Evolutionary conservation across 768 basidiomycete species (phyloP).

Genomic region (Mycena belliarum): DNA sequence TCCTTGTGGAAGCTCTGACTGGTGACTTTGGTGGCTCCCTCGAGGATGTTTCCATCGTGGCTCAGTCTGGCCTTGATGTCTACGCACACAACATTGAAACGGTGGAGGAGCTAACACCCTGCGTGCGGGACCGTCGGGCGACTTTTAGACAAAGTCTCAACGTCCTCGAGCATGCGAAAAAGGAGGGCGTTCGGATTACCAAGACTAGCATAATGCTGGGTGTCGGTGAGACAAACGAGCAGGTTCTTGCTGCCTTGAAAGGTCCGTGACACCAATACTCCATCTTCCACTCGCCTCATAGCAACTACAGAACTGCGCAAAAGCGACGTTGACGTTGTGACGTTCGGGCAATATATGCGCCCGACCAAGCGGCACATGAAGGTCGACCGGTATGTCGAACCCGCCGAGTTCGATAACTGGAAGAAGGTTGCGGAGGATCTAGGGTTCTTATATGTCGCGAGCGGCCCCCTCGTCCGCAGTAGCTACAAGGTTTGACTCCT

Average conservation of each 20-base stretch:
- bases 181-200: constrained; percentile 81
- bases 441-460: constrained; percentile 97
- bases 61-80: constrained; percentile 92
- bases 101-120: constrained; percentile 90
- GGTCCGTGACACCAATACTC: constrained; percentile 46
- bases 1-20: constrained; percentile 94
- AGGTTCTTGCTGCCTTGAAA: constrained; percentile 79
- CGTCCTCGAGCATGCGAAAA: constrained; percentile 83
- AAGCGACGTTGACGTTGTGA: constrained; percentile 92
- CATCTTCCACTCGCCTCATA: neutral
- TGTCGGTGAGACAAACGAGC: constrained; percentile 85
- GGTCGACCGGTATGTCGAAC: constrained; percentile 94
- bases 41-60: constrained; percentile 77
- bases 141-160: constrained; percentile 83
- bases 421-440: constrained; percentile 86
- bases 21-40: constrained; percentile 88
- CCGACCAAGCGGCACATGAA: constrained; percentile 99
- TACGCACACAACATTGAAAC: constrained; percentile 99
- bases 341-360: constrained; percentile 99
- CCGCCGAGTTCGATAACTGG: constrained; percentile 92
- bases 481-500: constrained; percentile 83
- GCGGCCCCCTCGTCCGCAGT: constrained; percentile 92
- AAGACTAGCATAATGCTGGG: constrained; percentile 99
- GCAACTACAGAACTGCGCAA: constrained; percentile 73
- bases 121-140: constrained; percentile 92